A percentile compares a stretch with the other conserved stretches of the same genome.
Evolutionary conservation across 768 basidiomycete species (phyloP).

Genomic region (Tricholoma matsutake): DNA sequence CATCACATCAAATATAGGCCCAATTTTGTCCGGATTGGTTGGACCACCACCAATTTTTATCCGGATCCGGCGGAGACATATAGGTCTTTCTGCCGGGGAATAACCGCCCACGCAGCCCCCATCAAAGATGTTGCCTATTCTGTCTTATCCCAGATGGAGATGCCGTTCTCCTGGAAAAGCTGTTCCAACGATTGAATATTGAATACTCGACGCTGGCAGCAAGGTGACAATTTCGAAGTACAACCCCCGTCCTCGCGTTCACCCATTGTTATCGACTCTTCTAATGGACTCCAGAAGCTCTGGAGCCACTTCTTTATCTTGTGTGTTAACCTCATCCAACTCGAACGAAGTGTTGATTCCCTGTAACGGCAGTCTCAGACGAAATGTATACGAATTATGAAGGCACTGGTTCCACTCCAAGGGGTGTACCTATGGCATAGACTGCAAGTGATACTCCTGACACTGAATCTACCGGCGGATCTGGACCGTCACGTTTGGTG

Average conservation of each 20-base stretch:
- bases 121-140: background rate
- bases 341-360: background rate
- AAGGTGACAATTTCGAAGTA: background rate
- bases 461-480: background rate
- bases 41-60: no score
- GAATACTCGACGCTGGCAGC: background rate
- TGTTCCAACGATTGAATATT: background rate
- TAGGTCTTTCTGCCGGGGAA: no score
- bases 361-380: constrained; percentile 7
- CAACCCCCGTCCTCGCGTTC: background rate
- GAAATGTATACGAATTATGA: constrained; percentile 6
- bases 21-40: no score
- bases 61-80: no score
- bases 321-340: background rate
- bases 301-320: background rate
- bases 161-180: background rate
- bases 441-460: background rate
- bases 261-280: background rate
- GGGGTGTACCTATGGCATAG: background rate
- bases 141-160: background rate
- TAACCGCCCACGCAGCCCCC: no score
- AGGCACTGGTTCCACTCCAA: background rate
- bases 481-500: background rate
- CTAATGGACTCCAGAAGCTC: no score
- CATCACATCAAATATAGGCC: no score